Evolutionary conservation across 345 rosid species (phyloP).

Genomic region (Eucalyptus camaldulensis): DNA sequence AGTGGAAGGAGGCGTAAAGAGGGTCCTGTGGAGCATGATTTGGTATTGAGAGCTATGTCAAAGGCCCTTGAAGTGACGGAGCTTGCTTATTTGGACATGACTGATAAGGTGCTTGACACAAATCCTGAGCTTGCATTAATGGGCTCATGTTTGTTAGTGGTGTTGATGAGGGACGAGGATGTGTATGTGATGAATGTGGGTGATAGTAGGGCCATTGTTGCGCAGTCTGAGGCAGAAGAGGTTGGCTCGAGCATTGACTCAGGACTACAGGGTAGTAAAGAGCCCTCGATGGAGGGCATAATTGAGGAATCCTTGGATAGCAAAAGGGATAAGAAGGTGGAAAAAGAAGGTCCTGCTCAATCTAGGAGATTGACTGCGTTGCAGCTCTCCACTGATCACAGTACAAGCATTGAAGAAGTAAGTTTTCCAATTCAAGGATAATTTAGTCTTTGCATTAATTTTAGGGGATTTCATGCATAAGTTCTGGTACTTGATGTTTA

Average conservation of each 20-base stretch:
- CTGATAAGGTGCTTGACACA: constrained; percentile 74
- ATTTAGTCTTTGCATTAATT: neutral
- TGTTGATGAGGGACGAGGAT: constrained; percentile 91
- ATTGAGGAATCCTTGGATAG: constrained; percentile 25
- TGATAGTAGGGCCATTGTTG: constrained; percentile 95
- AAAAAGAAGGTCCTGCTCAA: constrained; percentile 18
- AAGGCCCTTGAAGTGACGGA: constrained; percentile 75
- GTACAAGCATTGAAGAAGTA: constrained; percentile 95
- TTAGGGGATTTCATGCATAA: neutral
- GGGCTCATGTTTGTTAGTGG: constrained; percentile 95
- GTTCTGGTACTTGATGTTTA: neutral
- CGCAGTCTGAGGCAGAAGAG: constrained; percentile 48
- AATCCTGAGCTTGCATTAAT: constrained; percentile 95
- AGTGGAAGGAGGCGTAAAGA: constrained; percentile 52
- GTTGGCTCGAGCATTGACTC: constrained; percentile 18
- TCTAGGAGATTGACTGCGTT: constrained; percentile 48
- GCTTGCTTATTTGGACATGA: constrained; percentile 80
- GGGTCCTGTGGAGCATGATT: constrained; percentile 71
- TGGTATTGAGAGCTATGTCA: constrained; percentile 78
- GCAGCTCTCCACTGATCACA: constrained; percentile 94
- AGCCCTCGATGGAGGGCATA: constrained; percentile 26
- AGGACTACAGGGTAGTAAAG: constrained; percentile 11
- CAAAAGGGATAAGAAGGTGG: constrained; percentile 6
- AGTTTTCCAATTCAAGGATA: constrained; percentile 5
- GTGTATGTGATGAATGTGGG: constrained; percentile 97